Evolutionary conservation across 768 basidiomycete species (phyloP).

Genomic region (Serendipita sp.): DNA sequence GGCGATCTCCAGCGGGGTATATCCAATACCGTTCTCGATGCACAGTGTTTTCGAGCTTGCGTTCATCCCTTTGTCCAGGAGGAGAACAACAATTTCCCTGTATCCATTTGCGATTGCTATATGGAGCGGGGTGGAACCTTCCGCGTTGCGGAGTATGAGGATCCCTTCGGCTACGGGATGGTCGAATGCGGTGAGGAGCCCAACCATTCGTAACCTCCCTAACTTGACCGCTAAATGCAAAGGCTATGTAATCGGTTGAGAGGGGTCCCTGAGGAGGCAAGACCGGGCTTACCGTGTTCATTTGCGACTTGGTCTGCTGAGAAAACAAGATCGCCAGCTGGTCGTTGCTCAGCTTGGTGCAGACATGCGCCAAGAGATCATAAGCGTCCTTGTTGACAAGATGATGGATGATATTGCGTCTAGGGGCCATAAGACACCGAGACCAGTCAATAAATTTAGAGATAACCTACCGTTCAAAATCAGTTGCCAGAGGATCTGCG

Average conservation of each 20-base stretch:
- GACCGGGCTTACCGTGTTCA: slow-evolving; percentile 29
- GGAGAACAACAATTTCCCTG: slow-evolving; percentile 22
- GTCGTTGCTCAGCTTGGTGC: slow-evolving; percentile 36
- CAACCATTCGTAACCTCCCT: slow-evolving; percentile 18
- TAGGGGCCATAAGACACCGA: slow-evolving; percentile 14
- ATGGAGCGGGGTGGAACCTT: slow-evolving; percentile 40
- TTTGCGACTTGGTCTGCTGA: slow-evolving; percentile 29
- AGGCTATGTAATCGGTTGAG: slow-evolving; percentile 24
- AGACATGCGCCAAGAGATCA: slow-evolving; percentile 26
- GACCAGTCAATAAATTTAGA: neutral
- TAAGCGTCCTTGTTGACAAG: slow-evolving; percentile 20
- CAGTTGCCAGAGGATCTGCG: slow-evolving; percentile 28
- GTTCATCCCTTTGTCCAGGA: slow-evolving; percentile 17
- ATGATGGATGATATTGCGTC: slow-evolving; percentile 43
- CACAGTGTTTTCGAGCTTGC: neutral
- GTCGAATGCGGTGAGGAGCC: slow-evolving; percentile 20
- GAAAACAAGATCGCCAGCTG: slow-evolving; percentile 27
- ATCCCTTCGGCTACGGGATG: slow-evolving; percentile 6
- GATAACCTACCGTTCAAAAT: slow-evolving; percentile 29
- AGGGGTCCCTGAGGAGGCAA: neutral
- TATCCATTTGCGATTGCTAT: slow-evolving; percentile 25
- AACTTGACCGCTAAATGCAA: slow-evolving; percentile 36
- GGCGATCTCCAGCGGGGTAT: neutral
- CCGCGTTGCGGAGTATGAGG: slow-evolving; percentile 27
- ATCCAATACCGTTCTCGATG: neutral